These are phyloP conservation scores for Dictyostelium intermedium DNA, from an alignment of 78 protist species.

Conservation along the genomic window DNA sequence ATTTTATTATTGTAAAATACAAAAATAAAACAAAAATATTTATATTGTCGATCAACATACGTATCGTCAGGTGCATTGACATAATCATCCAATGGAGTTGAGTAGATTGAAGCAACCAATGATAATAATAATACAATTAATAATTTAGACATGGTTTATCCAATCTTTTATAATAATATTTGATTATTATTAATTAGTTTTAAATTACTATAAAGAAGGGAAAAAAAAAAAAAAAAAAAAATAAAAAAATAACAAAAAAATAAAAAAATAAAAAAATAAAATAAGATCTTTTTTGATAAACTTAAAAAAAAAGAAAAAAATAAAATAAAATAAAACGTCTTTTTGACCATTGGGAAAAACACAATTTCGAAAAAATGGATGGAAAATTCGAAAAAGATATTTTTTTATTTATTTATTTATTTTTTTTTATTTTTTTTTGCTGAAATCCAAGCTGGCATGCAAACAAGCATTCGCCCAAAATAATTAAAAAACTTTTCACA, in stretches of 20 bases:
- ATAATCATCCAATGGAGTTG: slow-evolving; percentile 78
- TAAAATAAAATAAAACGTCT: not conserved
- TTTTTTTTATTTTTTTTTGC: not conserved
- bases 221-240: not conserved
- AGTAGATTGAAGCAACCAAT: not conserved
- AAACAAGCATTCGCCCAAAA: not conserved
- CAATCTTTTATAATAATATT: not conserved
- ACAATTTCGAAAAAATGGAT: not conserved
- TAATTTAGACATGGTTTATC: not conserved
- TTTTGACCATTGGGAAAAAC: not conserved
- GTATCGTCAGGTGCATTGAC: slow-evolving; percentile 62
- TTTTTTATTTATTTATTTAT: not conserved
- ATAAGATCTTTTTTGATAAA: not conserved
- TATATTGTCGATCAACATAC: not conserved
- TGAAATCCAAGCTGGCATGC: not conserved
- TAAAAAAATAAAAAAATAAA: not conserved
- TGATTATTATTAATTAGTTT: not conserved
- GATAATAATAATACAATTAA: not conserved
- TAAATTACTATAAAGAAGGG: not conserved
- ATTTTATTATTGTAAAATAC: not conserved
- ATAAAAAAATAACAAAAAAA: not conserved
- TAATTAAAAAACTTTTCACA: too few relatives aligned
- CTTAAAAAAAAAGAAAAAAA: not conserved
- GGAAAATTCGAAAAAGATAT: not conserved
- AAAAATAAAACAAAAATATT: not conserved